Conservation (phyloP, 78 protist genomes). For the Protostelium mycophagum region DNA sequence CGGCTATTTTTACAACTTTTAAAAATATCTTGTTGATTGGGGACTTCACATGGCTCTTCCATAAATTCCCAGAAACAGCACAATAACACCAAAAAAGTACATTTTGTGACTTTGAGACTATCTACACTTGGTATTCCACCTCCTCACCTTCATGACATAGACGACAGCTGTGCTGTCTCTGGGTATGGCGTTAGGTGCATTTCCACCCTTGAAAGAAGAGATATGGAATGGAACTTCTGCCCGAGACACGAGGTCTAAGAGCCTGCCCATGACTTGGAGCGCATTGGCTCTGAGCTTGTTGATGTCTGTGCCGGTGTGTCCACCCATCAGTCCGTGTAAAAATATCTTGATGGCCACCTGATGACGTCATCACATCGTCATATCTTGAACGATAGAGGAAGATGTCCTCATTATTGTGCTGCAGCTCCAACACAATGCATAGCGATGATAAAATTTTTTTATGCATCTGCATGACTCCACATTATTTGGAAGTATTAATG, state of each 20-base stretch:
- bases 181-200: constrained; percentile 49
- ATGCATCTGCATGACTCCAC: no score
- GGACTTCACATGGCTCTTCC: no score
- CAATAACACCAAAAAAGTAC: no score
- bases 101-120: no score
- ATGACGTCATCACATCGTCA: not conserved
- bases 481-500: no score
- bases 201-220: constrained; percentile 7
- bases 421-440: not conserved
- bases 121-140: not conserved
- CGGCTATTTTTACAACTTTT: no score
- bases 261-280: constrained; percentile 17
- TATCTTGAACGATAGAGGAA: not conserved
- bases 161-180: constrained; percentile 12
- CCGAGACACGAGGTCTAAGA: not conserved
- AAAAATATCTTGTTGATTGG: no score
- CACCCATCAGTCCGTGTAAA: constrained; percentile 27
- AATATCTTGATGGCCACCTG: not conserved
- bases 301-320: constrained; percentile 57
- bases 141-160: not conserved
- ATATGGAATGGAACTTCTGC: not conserved
- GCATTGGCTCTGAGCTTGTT: constrained; percentile 28
- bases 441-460: no score
- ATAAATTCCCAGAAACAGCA: no score
- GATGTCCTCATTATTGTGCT: not conserved